Base-by-base conservation (phyloP, 2,329 filamentous ascomycete species). In the Fusarium sublunatum region DNA sequence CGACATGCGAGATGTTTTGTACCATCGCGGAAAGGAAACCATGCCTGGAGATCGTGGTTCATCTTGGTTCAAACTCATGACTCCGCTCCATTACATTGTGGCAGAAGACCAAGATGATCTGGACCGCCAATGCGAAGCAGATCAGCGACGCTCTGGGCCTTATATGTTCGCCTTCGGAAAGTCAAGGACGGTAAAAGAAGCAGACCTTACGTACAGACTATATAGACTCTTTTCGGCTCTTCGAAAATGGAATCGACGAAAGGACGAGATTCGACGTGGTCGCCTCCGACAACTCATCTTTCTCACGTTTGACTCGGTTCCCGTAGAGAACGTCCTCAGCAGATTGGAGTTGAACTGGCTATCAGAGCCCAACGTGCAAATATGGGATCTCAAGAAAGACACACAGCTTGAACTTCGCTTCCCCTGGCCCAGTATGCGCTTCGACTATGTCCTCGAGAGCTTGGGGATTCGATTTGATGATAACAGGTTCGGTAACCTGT, bases 51-150 rank as follows among this genome's bases (percentile, higher is more conserved):
- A 63, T 8, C 45, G 64, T 28, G 64, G 60, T 1, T 58, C 53
- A 2, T 61, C 53, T 8, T 67, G 64, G 64, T 67, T 64, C 36
- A 45, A 34, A n/a, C 38, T 53, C 11, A 67, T 68, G 58, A 46
- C 44, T 2, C 46, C 53, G 5, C 19, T 45, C 7, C 57, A 67
- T 25, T 63, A 51, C 7, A 62, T 65, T 4, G 35, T 60, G 1
- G 45, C 53, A 11, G 65, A 63, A 29, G 63, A 45, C 26, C 35
- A 52, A 13, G 46, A 43, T 5, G 56, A 62, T 32, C 54, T 50
- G 53, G 53, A 49, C 7, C 53, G 59, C 10, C 32, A 36, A 3
- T 58, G 58, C 32, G 34, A 40, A 29, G 24, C 34, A 11, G 42
- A 52, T 13, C 47, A 50, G 15, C 40, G 40, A 6, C 44, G 48